Base-by-base conservation (phyloP, 2,329 filamentous ascomycete genomes). In the Alternaria sp. region DNA sequence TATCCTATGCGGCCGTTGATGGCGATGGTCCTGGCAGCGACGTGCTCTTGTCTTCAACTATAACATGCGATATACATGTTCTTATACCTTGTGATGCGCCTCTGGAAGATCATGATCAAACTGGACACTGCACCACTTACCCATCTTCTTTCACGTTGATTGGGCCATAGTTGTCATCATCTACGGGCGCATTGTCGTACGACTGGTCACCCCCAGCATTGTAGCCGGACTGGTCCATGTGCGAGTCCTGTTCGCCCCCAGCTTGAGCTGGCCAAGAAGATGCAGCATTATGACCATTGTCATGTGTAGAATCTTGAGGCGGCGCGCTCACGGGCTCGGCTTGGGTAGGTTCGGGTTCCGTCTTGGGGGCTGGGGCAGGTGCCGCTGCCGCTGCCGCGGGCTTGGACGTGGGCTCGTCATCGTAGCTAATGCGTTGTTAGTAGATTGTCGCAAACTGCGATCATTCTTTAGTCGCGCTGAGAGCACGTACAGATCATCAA, bases 91-190 rank as follows among this genome's bases (percentile, higher is more conserved):
- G n/a, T 57, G 67, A 71, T 68, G 67, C 69, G 67, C 67, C 65
- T 67, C 42, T 64, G 53, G 39, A 22, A 42, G 59, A 39, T 46
- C 16, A 51, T 42, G 7, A 46, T 30, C 54, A 56, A 36, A 30
- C 62, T 42, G 30, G 63, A 61, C 61, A 28, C 43, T 62, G 51
- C 54, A 59, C 36, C 41, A 79, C 92, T 94, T 89, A 96, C 92
- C 92, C 92, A 77, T 96, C 92, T 87, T 96, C 92, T 81, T 96
- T 96, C 58, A 94, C 91, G 62, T 89, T 90, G 63, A 91, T 88
- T 61, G 81, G 80, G 34, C 80, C 80, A 61, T 82, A 81, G 56
- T 83, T 78, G 51, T 81, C 79, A 32, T 81, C 77, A 32, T 76
- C 74, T 44, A 74, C 68, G 11, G 69, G 69, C 44, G 64, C 69